Base-by-base conservation (phyloP, 371 early-diverging fungal genomes). In the Mortierella sp. region DNA sequence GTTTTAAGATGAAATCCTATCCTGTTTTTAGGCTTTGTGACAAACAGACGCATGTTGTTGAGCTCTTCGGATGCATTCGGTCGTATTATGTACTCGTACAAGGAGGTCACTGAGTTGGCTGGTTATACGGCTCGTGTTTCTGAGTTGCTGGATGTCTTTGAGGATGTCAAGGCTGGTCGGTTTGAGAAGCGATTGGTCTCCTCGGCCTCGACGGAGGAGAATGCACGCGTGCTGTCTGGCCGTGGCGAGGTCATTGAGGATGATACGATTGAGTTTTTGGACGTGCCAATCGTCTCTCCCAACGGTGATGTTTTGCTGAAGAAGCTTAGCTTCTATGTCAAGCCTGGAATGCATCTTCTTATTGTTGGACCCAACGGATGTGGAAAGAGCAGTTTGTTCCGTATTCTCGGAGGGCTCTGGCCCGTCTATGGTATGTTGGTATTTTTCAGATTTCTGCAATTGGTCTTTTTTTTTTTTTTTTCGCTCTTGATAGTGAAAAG, bases 281-380 rank as follows among this genome's bases (percentile, higher is more conserved):
- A 94, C 74, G 97, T 98, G 11, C 98, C 98, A 21, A 95, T 98
- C 58, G 92, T 97, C 14, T 95, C 97, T 18, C 99, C 98, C 37
- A 97, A 95, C 82, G 99, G 98, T 30, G 98, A 99, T 86, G 91
- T 97, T 7, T 88, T 99, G 52, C 91, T 98, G n/a, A 87, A 88
- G 59, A 85, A 89, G 65, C 85, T 98, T 58, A 91, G 83, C 65
- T 98, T 98, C 89, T 88, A 91, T 68, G 95, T 98, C 63, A 89
- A 86, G 83, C 96, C 91, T 61, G 97, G 96, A 69, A 97, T 92
- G 89, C 94, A 90, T 84, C 86, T 95, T 52, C 84, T 99, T 66
- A 95, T 99, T 66, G 93, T 95, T n/a, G 99, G 98, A 1, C 98
- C 98, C 52, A 98, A 97, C 81, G 98, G 98, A 6, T 96, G 95